Base-by-base conservation (phyloP, 352 stramenopile genomes). In the Pythium coloratum region DNA sequence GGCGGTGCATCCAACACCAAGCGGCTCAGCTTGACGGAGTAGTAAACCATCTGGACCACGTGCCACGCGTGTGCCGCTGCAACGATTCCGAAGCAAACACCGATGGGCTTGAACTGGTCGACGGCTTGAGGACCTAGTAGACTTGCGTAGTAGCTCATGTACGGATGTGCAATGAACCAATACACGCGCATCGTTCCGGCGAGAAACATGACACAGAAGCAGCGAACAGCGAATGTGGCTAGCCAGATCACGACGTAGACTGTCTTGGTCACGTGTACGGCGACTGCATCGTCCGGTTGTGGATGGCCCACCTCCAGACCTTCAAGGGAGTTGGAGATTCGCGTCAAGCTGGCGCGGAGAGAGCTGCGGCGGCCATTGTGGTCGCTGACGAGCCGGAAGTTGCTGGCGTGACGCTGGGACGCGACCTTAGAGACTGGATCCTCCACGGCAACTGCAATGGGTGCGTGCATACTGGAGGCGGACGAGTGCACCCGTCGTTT, bases 61-160 rank as follows among this genome's bases (percentile, higher is more conserved):
- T 73, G 59, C 6, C 18, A 44, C 0, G 47, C 26, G 32, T 73
- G 67, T 1, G 53, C 20, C 5, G 34, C 13, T 0, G 38, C 67
- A 34, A 74, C 14, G 9, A 54, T 5, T 1, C n/a, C 67, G 18
- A 66, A 70, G 20, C 55, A 47, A 2, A 68, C 61, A 24, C 55
- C 57, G 24, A 65, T 66, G 44, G 56, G 55, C 6, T 62, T 44
- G 54, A 73, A 69, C 12, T 64, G 53, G 7, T 32, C 33, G 20
- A 56, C 54, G 5, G 59, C 53, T 9, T 16, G 33, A 3, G 67
- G 67, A 9, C 67, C 62, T 14, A 70, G 51, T 1, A 74, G 62
- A 26, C 28, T 66, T 8, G 67, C 67, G 34, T 74, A 74, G 58
- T 74, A 74, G 34, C 55, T 46, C 67, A 74, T 70, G 62, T 74